Conservation (phyloP, 257 asterid species). For the Solanum chiquidenum region DNA sequence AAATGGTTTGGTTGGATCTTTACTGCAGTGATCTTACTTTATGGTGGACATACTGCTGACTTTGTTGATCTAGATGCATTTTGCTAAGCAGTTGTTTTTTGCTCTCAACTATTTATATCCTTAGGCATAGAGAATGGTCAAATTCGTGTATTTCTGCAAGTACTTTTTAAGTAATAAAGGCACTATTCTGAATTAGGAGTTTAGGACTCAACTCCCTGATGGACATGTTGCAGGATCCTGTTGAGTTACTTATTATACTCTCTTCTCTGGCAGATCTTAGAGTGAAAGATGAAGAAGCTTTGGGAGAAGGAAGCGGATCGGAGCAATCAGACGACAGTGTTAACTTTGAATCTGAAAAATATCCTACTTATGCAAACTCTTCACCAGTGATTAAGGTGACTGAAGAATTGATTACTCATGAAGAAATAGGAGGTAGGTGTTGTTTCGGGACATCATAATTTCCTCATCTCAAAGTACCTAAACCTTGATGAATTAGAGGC, state of each 20-base stretch:
- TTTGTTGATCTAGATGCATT: not conserved
- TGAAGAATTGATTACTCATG: not conserved
- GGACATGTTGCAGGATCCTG: constrained; percentile 1
- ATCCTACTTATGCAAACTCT: not conserved
- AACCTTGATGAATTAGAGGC: not conserved
- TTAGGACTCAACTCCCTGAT: not conserved
- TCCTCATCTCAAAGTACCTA: not conserved
- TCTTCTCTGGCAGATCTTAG: constrained; percentile 2
- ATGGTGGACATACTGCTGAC: not conserved
- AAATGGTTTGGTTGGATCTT: not conserved
- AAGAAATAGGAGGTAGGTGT: not conserved
- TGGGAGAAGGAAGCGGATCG: constrained; percentile 1
- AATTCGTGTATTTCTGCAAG: not conserved
- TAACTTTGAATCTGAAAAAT: not conserved
- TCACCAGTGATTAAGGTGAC: not conserved
- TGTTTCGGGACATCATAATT: not conserved
- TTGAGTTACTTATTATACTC: not conserved
- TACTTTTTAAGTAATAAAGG: not conserved
- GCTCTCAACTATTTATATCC: not conserved
- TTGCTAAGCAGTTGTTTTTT: not conserved
- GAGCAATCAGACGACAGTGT: not conserved
- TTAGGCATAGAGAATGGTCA: not conserved
- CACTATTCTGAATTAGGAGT: not conserved
- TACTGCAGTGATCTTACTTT: not conserved
- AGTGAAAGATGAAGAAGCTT: constrained; percentile 7